Conservation (phyloP, 2,329 filamentous ascomycete genomes). For the Aspergillus ochraceoroseus region DNA sequence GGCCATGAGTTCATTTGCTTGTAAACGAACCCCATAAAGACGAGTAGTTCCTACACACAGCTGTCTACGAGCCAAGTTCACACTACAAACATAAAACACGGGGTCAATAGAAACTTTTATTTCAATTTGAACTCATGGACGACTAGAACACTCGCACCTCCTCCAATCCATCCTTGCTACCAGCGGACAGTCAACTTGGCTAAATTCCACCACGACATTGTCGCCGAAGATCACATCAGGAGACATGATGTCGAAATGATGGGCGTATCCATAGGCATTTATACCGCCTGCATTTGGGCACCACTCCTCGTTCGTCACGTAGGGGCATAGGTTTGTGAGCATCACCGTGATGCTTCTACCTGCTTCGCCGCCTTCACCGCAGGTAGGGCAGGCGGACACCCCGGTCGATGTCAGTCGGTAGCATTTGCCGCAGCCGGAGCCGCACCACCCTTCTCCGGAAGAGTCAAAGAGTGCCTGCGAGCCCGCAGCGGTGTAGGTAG, state of each 20-base stretch:
- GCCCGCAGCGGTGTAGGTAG: conserved; percentile 24
- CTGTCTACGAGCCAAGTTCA: no score
- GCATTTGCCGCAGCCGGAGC: conserved; percentile 26
- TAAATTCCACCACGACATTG: conserved; percentile 14
- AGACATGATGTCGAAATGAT: conserved; percentile 13
- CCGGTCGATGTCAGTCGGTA: conserved; percentile 25
- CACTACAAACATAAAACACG: no score
- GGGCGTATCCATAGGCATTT: conserved; percentile 5
- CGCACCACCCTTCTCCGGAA: conserved; percentile 23
- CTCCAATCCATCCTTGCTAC: neutral
- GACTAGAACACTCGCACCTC: conserved; percentile 7
- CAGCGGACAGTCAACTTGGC: conserved; percentile 4
- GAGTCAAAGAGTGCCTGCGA: conserved; percentile 25
- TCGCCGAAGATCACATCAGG: conserved; percentile 3
- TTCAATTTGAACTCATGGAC: no score
- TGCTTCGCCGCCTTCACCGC: conserved; percentile 21
- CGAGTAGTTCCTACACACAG: no score
- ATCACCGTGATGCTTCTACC: conserved; percentile 27
- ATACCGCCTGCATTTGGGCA: conserved; percentile 5
- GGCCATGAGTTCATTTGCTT: neutral
- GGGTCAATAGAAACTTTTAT: no score
- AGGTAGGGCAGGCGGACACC: conserved; percentile 17
- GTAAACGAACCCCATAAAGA: no score
- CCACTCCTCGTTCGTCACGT: conserved; percentile 9
- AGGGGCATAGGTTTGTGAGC: conserved; percentile 13